A percentile compares a stretch with the other conserved stretches of the same genome.
Evolutionary conservation across 768 basidiomycete genomes (phyloP).

Genomic region (Melanogaster broomeanus): DNA sequence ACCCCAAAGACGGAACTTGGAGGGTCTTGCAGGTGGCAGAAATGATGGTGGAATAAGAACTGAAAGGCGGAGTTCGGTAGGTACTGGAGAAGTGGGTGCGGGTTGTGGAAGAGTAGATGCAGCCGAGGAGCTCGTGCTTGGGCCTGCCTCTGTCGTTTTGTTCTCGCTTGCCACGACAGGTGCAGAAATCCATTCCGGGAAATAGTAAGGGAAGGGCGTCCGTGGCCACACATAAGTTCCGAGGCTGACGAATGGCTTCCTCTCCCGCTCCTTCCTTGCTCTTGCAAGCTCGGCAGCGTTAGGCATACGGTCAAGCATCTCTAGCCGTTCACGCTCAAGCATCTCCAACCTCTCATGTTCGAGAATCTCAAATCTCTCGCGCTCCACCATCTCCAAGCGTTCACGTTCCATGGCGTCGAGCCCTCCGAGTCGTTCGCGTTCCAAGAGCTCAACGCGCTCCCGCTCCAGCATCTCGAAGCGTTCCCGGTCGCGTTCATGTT

Average conservation of each 20-base stretch:
- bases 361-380: slow-evolving; percentile 28
- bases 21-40: slow-evolving; percentile 56
- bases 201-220: slow-evolving; percentile 35
- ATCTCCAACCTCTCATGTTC: slow-evolving; percentile 32
- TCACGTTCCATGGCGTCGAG: slow-evolving; percentile 32
- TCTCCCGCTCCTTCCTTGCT: slow-evolving; percentile 30
- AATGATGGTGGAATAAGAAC: slow-evolving; percentile 61
- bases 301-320: slow-evolving; percentile 33
- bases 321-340: slow-evolving; percentile 32
- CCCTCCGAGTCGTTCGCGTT: slow-evolving; percentile 30
- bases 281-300: slow-evolving; percentile 34
- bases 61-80: slow-evolving; percentile 41
- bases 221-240: slow-evolving; percentile 33
- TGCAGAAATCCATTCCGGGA: slow-evolving; percentile 34
- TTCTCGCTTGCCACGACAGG: slow-evolving; percentile 24
- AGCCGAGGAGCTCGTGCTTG: slow-evolving; percentile 33
- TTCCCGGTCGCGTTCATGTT: slow-evolving; percentile 28
- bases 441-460: slow-evolving; percentile 31
- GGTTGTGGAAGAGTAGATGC: slow-evolving; percentile 6
- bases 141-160: slow-evolving; percentile 18
- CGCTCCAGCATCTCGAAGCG: slow-evolving; percentile 35
- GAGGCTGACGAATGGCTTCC: slow-evolving; percentile 29
- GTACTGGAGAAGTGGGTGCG: slow-evolving; percentile 12
- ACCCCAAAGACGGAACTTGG: slow-evolving; percentile 67
- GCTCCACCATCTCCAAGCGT: slow-evolving; percentile 27